Evolutionary conservation across 2,329 filamentous ascomycete species (phyloP).

Genomic region (Cordyceps fumosorosea): DNA sequence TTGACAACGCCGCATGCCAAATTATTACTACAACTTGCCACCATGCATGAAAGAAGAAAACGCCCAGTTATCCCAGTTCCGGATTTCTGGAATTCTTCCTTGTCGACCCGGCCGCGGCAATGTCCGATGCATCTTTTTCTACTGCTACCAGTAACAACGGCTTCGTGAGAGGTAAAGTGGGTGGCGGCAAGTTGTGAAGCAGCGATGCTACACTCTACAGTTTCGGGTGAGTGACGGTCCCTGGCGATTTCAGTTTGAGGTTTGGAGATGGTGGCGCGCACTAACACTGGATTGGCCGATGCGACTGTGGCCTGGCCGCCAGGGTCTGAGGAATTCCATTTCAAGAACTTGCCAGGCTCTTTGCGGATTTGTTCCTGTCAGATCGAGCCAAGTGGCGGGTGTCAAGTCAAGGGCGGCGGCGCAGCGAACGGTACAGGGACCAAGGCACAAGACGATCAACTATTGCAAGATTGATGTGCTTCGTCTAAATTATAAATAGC

Average conservation of each 20-base stretch:
- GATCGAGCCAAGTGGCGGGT: not conserved
- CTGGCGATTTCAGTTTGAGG: constrained; percentile 14
- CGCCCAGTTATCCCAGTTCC: not conserved
- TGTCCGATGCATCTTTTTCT: not conserved
- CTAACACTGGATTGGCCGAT: constrained; percentile 1
- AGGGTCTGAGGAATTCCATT: not conserved
- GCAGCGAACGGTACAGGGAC: not conserved
- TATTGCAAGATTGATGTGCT: too few species aligned
- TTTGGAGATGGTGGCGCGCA: not conserved
- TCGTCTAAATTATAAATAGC: too few species aligned
- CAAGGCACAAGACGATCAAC: not conserved
- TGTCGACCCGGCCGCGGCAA: too few species aligned
- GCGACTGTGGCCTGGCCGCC: not conserved
- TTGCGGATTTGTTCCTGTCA: not conserved
- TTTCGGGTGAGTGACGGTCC: constrained; percentile 30
- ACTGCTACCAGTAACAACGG: not conserved
- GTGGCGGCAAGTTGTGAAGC: constrained; percentile 32
- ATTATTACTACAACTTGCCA: not conserved
- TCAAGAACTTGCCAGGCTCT: not conserved
- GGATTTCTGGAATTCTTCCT: not conserved
- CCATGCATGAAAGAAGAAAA: not conserved
- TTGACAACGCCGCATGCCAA: not conserved
- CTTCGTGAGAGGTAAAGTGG: constrained; percentile 12
- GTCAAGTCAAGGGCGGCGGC: not conserved
- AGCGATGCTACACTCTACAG: constrained; percentile 39